phyloP scores from a whole-genome alignment of 2,329 filamentous ascomycete species.

The Aspergillus sp. region DNA sequence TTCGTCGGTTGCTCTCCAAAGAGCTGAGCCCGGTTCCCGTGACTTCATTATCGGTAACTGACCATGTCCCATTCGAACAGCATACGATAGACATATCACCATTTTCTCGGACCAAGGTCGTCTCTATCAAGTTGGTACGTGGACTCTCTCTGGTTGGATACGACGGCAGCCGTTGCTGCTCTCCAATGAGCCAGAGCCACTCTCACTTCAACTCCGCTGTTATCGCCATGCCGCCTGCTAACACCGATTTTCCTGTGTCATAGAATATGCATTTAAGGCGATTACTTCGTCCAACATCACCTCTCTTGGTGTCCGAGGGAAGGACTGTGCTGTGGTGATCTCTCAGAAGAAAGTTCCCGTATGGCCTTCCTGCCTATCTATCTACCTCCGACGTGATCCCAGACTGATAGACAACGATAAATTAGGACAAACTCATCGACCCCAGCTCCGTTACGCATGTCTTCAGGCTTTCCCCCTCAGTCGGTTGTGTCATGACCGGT shows the following conservation, averaged over 20 bases:
- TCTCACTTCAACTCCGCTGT: neutral
- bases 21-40: conserved; percentile 11
- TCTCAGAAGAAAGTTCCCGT: conserved; percentile 99
- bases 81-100: conserved; percentile 97
- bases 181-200: neutral
- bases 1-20: conserved; percentile 2
- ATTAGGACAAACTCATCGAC: conserved; percentile 96
- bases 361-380: conserved; percentile 35
- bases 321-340: conserved; percentile 92
- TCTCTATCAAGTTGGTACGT: conserved; percentile 93
- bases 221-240: neutral
- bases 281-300: conserved; percentile 99
- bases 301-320: conserved; percentile 89
- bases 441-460: conserved; percentile 94
- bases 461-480: conserved; percentile 90
- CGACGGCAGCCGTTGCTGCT: neutral
- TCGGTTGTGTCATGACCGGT: conserved; percentile 97
- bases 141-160: neutral
- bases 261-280: conserved; percentile 99
- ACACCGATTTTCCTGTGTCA: conserved; percentile 12
- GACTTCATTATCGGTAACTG: conserved; percentile 23
- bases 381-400: neutral
- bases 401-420: conserved; percentile 9
- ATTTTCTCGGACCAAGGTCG: conserved; percentile 99
- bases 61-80: conserved; percentile 47